Base-by-base conservation (phyloP, 345 rosid genomes). In the Murraya paniculata region DNA sequence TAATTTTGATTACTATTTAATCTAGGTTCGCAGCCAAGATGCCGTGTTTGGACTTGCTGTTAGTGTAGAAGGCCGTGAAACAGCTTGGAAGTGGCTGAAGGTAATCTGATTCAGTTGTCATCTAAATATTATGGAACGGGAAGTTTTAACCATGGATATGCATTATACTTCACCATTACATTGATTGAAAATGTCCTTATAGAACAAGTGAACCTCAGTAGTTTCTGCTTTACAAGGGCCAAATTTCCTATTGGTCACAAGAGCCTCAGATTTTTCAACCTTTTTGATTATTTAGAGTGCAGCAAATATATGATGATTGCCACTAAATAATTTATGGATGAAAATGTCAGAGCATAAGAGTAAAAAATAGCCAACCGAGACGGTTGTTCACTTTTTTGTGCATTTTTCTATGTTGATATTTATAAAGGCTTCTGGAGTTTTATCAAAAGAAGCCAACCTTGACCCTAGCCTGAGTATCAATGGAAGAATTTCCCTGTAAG, bases 51-150 rank as follows among this genome's bases (percentile, higher is more conserved):
- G 95, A 71, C 89, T 96, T 38, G 80, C 88, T 71, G 96, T 92
- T 74, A 81, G 90, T 69, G 82, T 83, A 77, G 95, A 93, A 91
- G 98, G 98, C 65, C 91, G 99, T 76, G 99, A 95, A 85, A 91
- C 88, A 30, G 94, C 98, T 64, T 94, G 99, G 99, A 82, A 80
- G 73, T 96, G 99, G 99, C 84, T 96, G 72, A 82, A 90, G 97
- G 97, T 92, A 82, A 71, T 76, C 56, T 57, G 39, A 18, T 81
- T 48, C 13, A 36, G 2, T 55, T 25, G 30, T 71, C 7, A n/a
- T 69, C 31, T 64, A 8, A 60, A 27, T 50, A 14, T 41, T 66
- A 19, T 76, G 72, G 31, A 36, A 11, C 5, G 18, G 48, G 30
- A 24, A 30, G 62, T 76, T 75, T 60, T 64, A 8, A 41, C 28